phyloP scores from a whole-genome alignment of 768 basidiomycete genomes.

The Austroboletus festivus region DNA sequence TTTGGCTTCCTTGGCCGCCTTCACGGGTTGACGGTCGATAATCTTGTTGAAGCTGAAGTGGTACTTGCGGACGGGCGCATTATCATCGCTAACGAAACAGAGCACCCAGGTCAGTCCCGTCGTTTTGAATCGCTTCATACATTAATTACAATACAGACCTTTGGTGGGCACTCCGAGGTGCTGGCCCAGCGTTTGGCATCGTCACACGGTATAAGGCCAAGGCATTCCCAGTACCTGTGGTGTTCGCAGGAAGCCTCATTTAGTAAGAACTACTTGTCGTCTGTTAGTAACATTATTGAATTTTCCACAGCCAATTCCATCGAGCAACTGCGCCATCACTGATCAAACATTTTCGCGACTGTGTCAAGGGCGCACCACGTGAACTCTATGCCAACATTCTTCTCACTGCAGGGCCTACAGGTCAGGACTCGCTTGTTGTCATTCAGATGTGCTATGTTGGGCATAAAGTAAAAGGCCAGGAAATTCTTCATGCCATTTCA shows the following conservation, averaged over 20 bases:
- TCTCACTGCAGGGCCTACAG: slow-evolving; percentile 84
- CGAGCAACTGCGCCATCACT: slow-evolving; percentile 80
- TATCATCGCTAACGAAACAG: slow-evolving; percentile 68
- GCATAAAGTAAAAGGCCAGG: slow-evolving; percentile 64
- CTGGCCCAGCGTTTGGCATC: slow-evolving; percentile 79
- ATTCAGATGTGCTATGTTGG: slow-evolving; percentile 92
- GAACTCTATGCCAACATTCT: slow-evolving; percentile 89
- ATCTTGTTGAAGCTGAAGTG: slow-evolving; percentile 87
- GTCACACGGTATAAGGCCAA: slow-evolving; percentile 87
- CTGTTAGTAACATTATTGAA: slow-evolving; percentile 1
- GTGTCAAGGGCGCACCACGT: slow-evolving; percentile 82
- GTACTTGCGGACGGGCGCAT: slow-evolving; percentile 92
- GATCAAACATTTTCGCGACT: slow-evolving; percentile 90
- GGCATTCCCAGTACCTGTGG: slow-evolving; percentile 85
- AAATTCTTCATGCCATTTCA: slow-evolving; percentile 79
- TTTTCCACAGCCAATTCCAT: slow-evolving; percentile 74
- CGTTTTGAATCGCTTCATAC: slow-evolving; percentile 10
- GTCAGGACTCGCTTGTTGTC: slow-evolving; percentile 81
- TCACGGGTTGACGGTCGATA: slow-evolving; percentile 85
- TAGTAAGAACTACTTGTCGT: slow-evolving; percentile 56
- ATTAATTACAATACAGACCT: slow-evolving; percentile 52
- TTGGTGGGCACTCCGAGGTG: slow-evolving; percentile 86
- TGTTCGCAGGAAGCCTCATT: slow-evolving; percentile 89
- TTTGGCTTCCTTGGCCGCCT: slow-evolving; percentile 86
- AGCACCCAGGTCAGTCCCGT: slow-evolving; percentile 71